Conservation (phyloP, 805 yeast species). For the Starmerella apis region DNA sequence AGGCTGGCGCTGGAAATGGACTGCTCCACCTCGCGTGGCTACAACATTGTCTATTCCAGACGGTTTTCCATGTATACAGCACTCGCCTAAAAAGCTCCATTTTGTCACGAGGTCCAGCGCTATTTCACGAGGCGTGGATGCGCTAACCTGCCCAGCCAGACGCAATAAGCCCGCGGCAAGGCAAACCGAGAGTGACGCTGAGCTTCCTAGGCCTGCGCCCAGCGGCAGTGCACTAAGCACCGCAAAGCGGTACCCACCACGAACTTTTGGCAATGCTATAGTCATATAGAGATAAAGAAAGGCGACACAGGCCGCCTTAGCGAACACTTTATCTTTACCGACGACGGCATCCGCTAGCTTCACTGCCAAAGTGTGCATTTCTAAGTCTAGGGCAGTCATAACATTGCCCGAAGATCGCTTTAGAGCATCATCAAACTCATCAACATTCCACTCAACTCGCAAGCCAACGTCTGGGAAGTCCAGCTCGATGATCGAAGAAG, state of each 20-base stretch:
- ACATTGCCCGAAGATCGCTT: neutral
- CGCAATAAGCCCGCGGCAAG: slow-evolving; percentile 58
- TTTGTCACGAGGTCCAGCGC: slow-evolving; percentile 47
- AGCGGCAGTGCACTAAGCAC: slow-evolving; percentile 80
- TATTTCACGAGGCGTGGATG: slow-evolving; percentile 20
- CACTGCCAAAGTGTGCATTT: slow-evolving; percentile 50
- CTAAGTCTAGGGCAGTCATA: slow-evolving; percentile 29
- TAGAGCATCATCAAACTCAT: slow-evolving; percentile 34
- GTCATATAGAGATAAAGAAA: slow-evolving; percentile 63
- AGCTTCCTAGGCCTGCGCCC: slow-evolving; percentile 94
- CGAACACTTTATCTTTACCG: slow-evolving; percentile 41
- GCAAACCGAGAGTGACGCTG: slow-evolving; percentile 83
- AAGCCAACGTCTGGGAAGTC: slow-evolving; percentile 79
- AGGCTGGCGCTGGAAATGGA: slow-evolving; percentile 57
- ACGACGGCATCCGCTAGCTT: slow-evolving; percentile 33
- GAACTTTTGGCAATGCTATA: slow-evolving; percentile 1
- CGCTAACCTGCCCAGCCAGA: slow-evolving; percentile 44
- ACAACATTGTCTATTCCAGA: slow-evolving; percentile 95
- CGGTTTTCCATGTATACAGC: slow-evolving; percentile 92
- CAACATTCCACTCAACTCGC: slow-evolving; percentile 49
- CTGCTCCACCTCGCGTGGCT: slow-evolving; percentile 93
- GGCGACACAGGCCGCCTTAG: slow-evolving; percentile 68
- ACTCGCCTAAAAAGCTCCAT: slow-evolving; percentile 91
- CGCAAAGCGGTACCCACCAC: slow-evolving; percentile 43
- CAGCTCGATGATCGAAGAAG: slow-evolving; percentile 41